Evolutionary conservation across 2,329 filamentous ascomycete genomes (phyloP).

Genomic region (Helicocarpus griseus): DNA sequence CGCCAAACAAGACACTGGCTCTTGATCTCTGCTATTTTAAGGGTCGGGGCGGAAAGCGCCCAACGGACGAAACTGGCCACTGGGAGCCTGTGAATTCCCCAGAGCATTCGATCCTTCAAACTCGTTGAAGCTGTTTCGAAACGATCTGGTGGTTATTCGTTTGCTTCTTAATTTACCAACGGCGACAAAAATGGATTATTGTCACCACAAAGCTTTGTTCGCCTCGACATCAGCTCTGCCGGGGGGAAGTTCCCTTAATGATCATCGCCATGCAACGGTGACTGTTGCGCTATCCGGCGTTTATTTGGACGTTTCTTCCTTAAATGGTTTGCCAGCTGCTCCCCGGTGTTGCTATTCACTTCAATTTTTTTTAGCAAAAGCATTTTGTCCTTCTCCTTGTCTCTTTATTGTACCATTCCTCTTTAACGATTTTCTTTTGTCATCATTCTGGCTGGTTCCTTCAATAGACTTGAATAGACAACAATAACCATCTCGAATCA

Average conservation of each 20-base stretch:
- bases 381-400: slow-evolving; percentile 1
- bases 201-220: neutral
- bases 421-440: slow-evolving; percentile 6
- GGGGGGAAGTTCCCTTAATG: neutral
- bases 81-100: neutral
- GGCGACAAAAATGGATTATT: neutral
- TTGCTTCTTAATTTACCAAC: neutral
- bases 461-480: slow-evolving; percentile 5
- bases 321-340: neutral
- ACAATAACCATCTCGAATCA: slow-evolving; percentile 2
- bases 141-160: neutral
- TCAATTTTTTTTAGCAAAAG: neutral
- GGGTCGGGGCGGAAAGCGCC: neutral
- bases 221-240: neutral
- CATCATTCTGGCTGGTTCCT: neutral
- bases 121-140: neutral
- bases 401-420: neutral
- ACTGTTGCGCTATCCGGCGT: neutral
- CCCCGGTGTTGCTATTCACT: slow-evolving; percentile 3
- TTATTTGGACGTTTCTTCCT: neutral
- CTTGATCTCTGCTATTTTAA: neutral
- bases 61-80: neutral
- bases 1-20: neutral
- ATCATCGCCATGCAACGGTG: neutral
- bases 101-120: slow-evolving; percentile 1